Evolutionary conservation across 75 land plant species (phyloP).

Genomic region (Adiantum capillusveneris): DNA sequence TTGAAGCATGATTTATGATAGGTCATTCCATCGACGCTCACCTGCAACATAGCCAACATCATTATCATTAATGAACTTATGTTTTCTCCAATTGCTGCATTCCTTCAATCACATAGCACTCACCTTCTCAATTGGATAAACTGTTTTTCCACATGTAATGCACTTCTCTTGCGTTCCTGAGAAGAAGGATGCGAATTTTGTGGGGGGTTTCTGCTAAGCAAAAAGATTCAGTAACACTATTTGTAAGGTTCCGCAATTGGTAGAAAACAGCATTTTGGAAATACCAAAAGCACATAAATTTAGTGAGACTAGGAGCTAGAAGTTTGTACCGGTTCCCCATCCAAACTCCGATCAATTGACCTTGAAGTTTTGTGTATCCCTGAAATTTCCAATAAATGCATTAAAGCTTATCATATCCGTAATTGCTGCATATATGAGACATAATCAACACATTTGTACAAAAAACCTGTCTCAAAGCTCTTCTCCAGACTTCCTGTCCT

Average conservation of each 20-base stretch:
- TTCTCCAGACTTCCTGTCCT: constrained; percentile 81
- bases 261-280: too few species aligned
- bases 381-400: neutral
- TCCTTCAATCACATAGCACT: constrained; percentile 1
- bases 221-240: neutral
- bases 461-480: constrained; percentile 56
- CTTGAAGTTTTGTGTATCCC: neutral
- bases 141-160: constrained; percentile 79
- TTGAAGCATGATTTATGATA: constrained; percentile 86
- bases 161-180: constrained; percentile 93
- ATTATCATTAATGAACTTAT: neutral
- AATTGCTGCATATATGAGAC: neutral
- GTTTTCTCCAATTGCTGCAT: neutral
- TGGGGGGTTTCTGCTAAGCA: constrained; percentile 38
- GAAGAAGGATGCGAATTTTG: constrained; percentile 62
- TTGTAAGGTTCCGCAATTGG: too few species aligned
- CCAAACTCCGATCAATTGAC: neutral
- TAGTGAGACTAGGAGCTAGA: neutral
- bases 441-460: neutral
- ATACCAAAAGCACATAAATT: too few species aligned
- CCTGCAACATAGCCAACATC: constrained; percentile 26
- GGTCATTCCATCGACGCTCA: constrained; percentile 67
- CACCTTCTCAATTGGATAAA: constrained; percentile 93
- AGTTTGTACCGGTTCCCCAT: neutral
- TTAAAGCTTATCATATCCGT: neutral